Conservation (phyloP, 768 basidiomycete genomes). For the Gautieria morchelliformis region DNA sequence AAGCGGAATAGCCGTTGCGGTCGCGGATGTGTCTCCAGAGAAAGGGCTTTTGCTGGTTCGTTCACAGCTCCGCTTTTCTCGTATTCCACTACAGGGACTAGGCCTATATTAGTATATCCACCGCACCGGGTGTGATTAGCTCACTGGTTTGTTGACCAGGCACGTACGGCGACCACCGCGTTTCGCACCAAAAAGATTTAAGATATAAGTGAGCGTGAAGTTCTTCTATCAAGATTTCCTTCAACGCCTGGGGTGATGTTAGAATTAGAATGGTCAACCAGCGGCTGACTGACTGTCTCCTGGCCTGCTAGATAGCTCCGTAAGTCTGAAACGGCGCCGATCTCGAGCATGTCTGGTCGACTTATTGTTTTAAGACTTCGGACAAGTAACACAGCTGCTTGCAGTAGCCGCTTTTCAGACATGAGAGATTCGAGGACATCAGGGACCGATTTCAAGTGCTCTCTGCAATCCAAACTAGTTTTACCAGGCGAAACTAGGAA, state of each 20-base stretch:
- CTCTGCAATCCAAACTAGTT: slow-evolving; percentile 38
- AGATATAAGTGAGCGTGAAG: slow-evolving; percentile 96
- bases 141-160: slow-evolving; percentile 70
- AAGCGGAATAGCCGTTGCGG: slow-evolving; percentile 51
- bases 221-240: slow-evolving; percentile 92
- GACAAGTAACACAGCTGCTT: slow-evolving; percentile 81
- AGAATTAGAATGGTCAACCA: neutral
- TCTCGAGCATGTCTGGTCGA: slow-evolving; percentile 86
- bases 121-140: slow-evolving; percentile 20
- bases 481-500: neutral
- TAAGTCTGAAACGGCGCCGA: slow-evolving; percentile 89
- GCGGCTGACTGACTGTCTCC: slow-evolving; percentile 56
- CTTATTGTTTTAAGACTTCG: slow-evolving; percentile 85
- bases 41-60: slow-evolving; percentile 16
- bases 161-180: slow-evolving; percentile 78
- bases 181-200: slow-evolving; percentile 93
- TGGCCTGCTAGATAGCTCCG: slow-evolving; percentile 76
- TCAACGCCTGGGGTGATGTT: slow-evolving; percentile 50
- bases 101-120: neutral
- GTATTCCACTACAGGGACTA: slow-evolving; percentile 60
- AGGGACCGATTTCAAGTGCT: slow-evolving; percentile 82
- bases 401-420: slow-evolving; percentile 86
- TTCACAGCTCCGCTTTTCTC: slow-evolving; percentile 34
- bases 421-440: slow-evolving; percentile 90
- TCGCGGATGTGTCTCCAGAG: slow-evolving; percentile 28